Evolutionary conservation across 257 asterid genomes (phyloP).

Genomic region (Apocynum venetum): DNA sequence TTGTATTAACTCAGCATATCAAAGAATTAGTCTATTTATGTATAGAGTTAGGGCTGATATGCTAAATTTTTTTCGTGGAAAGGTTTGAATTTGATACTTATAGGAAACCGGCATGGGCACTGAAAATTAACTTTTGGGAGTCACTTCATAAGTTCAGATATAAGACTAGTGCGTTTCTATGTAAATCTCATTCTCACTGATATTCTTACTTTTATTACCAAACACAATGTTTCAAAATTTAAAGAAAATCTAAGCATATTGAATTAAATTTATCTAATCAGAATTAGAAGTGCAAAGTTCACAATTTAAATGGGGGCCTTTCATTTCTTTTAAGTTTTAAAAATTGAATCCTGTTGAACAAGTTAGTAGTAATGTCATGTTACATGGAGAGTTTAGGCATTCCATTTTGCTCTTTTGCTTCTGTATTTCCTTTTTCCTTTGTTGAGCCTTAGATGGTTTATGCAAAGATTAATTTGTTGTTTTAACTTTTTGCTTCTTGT

Average conservation of each 20-base stretch:
- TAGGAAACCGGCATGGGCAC: background rate
- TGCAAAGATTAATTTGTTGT: background rate
- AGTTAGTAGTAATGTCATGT: background rate
- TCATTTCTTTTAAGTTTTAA: background rate
- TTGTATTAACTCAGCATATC: background rate
- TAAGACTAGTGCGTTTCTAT: background rate
- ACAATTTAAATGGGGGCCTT: background rate
- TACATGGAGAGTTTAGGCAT: background rate
- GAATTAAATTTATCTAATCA: background rate
- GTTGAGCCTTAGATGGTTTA: background rate
- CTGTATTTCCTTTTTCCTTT: background rate
- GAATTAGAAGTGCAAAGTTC: background rate
- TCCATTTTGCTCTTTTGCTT: background rate
- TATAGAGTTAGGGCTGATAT: background rate
- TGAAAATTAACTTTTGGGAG: background rate
- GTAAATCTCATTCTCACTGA: background rate
- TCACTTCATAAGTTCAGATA: background rate
- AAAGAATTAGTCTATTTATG: background rate
- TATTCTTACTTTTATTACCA: background rate
- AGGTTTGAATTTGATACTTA: background rate
- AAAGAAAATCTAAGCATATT: background rate
- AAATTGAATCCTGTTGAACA: background rate
- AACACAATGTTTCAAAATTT: background rate
- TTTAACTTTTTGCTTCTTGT: slow-evolving; percentile 11
- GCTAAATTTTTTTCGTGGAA: background rate